These are phyloP conservation scores for Globisporangium alternatum DNA, from an alignment of 352 stramenopile species.

Conservation along the genomic window DNA sequence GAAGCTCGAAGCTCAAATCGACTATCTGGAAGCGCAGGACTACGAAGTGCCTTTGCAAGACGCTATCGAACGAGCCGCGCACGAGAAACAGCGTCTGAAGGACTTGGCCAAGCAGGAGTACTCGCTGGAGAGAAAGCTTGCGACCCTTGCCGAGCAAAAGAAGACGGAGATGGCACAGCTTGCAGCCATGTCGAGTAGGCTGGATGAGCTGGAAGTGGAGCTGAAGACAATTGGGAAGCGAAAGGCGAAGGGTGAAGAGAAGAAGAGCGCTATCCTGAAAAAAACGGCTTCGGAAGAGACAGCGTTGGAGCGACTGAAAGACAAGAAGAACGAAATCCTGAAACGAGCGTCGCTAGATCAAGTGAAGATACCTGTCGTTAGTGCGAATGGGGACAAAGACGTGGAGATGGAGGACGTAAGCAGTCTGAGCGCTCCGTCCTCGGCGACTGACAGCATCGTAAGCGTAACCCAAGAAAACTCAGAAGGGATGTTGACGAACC, in stretches of 20 bases:
- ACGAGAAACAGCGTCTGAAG: conserved; percentile 53
- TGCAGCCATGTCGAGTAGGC: conserved; percentile 26
- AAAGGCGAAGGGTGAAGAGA: conserved; percentile 63
- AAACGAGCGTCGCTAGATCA: conserved; percentile 95
- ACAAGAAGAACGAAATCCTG: conserved; percentile 94
- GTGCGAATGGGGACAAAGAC: conserved; percentile 17
- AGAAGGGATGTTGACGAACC: conserved; percentile 47
- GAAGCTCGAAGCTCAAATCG: conserved; percentile 80
- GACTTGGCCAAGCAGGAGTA: conserved; percentile 51
- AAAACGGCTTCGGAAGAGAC: conserved; percentile 88
- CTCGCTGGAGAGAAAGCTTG: conserved; percentile 40
- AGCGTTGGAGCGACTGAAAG: conserved; percentile 89
- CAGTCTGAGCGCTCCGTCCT: conserved; percentile 1
- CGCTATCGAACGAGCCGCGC: conserved; percentile 39
- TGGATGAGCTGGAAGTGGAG: conserved; percentile 60
- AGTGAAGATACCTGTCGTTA: conserved; percentile 82
- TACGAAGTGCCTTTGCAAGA: conserved; percentile 45
- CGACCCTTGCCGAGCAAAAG: conserved; percentile 73
- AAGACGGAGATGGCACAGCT: conserved; percentile 49
- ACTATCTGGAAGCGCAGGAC: conserved; percentile 67
- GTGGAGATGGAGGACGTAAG: conserved; percentile 62
- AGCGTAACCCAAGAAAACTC: conserved; percentile 22
- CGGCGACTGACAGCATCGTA: conserved; percentile 20
- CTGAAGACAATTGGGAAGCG: conserved; percentile 59
- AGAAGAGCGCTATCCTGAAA: conserved; percentile 73